Evolutionary conservation across 352 stramenopile species (phyloP).

Genomic region (Sclerospora graminicola): DNA sequence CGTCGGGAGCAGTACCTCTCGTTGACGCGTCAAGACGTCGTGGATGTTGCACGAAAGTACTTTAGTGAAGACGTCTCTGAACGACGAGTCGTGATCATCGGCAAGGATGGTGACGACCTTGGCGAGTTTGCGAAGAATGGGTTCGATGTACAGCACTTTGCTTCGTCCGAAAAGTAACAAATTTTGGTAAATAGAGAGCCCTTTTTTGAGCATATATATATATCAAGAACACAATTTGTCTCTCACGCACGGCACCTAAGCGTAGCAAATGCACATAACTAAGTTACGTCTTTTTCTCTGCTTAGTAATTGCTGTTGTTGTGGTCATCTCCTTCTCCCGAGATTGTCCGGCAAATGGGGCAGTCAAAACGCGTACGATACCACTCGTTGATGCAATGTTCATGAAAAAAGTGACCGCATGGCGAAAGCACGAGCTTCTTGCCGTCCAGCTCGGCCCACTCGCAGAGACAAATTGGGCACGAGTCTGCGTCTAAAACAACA

Average conservation of each 20-base stretch:
- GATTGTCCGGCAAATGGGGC: conserved; percentile 81
- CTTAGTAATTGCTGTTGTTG: conserved; percentile 10
- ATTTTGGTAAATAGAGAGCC: too few relatives aligned
- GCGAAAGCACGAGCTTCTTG: conserved; percentile 69
- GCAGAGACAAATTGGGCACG: conserved; percentile 73
- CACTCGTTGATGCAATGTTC: conserved; percentile 86
- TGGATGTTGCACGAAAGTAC: conserved; percentile 45
- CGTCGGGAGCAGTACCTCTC: conserved; percentile 60
- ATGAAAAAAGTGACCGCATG: conserved; percentile 81
- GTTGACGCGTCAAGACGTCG: conserved; percentile 30
- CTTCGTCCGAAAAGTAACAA: conserved; percentile 4
- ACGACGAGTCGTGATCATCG: conserved; percentile 45
- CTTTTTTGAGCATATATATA: neutral
- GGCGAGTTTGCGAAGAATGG: conserved; percentile 32
- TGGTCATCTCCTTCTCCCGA: conserved; percentile 36
- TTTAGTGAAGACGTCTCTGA: conserved; percentile 22
- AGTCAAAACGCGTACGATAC: conserved; percentile 83
- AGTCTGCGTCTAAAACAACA: conserved; percentile 71
- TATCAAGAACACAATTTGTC: conserved; percentile 6
- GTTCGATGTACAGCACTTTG: conserved; percentile 32
- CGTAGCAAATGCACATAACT: conserved; percentile 1
- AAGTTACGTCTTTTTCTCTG: conserved; percentile 1
- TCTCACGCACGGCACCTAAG: too few relatives aligned
- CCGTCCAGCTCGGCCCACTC: conserved; percentile 79
- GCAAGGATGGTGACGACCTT: conserved; percentile 39